Evolutionary conservation across 345 rosid species (phyloP).

Genomic region (Hirschfeldia incana): DNA sequence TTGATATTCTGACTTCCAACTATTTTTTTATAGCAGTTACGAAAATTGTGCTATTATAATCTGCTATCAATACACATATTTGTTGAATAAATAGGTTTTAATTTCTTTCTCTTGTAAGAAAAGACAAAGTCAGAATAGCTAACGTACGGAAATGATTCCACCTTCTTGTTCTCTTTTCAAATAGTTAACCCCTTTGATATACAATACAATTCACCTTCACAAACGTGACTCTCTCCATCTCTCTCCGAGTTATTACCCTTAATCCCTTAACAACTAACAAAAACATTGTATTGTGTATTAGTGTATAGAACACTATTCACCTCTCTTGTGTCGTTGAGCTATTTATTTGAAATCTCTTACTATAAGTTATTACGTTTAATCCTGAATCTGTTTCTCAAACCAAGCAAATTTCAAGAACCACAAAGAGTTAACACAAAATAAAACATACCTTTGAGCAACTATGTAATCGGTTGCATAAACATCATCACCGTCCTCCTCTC

Average conservation of each 20-base stretch:
- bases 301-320: not conserved
- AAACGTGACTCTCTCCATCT: not conserved
- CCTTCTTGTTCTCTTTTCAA: not conserved
- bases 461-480: constrained; percentile 82
- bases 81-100: not conserved
- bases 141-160: constrained; percentile 1
- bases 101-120: constrained; percentile 3
- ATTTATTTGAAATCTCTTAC: not conserved
- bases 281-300: no score
- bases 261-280: not conserved
- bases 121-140: constrained; percentile 1
- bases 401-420: constrained; percentile 9
- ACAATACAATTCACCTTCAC: constrained; percentile 11
- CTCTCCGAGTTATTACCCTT: not conserved
- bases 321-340: not conserved
- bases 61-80: no score
- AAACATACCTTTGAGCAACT: constrained; percentile 74
- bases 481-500: constrained; percentile 81
- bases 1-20: no score
- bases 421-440: not conserved
- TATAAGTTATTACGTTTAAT: constrained; percentile 11
- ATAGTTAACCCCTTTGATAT: not conserved
- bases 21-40: no score
- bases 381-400: constrained; percentile 4
- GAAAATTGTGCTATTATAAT: no score